Evolutionary conservation across 2,329 filamentous ascomycete species (phyloP), one percentile per base, ranked within the genome.

Genomic region (Neofusicoccum umdonicola): DNA sequence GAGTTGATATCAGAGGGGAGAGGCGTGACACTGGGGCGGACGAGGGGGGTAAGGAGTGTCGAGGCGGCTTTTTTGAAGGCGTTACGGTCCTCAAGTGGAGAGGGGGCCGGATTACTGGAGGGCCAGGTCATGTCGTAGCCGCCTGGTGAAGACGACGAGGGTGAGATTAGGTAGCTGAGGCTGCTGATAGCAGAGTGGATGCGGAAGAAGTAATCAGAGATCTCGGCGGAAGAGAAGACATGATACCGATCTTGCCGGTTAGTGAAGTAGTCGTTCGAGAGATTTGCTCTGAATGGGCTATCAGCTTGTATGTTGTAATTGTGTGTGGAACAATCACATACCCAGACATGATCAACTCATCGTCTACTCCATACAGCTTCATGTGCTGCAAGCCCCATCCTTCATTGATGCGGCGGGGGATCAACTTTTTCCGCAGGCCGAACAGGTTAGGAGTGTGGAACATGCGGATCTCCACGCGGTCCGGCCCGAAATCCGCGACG

Each of bases 371-470:
- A 71, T 99, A 99, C 0, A 99, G 83, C 83, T 99, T 99, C 94
- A 99, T 99, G 74, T 99, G 95, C 75, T 99, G 95, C 67, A 99
- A 79, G 1, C 95, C 95, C 95, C 95, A 99, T 17, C 95, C 95
- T 79, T 99, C 95, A 70, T 99, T 99, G 75, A 99, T 94, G 19
- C 95, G 85, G 73, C 87, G 91, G 0, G 95, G 95, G 2, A 98
- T 87, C 69, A 91, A 82, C 71, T 88, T 88, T 79, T 98, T 98
- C 58, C 89, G 87, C 65, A 96, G 71, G 0, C 95, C 95, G 2
- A 91, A 96, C 68, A 99, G 79, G 72, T 99, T 99, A 0, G 95
- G 95, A 0, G 95, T 99, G 78, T 99, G 95, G 74, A 96, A 99
- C 93, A 99, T 96, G 71, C 93, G 90, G 68, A 99, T 88, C 73